Conservation (phyloP, 257 asterid species). For the Plectranthus barbatus region DNA sequence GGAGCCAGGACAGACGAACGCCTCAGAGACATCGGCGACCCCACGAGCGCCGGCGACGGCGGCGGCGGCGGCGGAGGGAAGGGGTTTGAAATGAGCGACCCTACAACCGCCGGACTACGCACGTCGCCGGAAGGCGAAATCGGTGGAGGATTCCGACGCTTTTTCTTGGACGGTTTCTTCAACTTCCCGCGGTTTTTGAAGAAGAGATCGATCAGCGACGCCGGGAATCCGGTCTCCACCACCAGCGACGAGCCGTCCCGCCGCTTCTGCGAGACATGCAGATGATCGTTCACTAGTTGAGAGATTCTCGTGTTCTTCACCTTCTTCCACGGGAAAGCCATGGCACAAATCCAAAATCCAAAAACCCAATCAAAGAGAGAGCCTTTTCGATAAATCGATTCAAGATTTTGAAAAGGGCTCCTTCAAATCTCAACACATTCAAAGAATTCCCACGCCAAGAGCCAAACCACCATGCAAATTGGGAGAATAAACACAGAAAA, state of each 20-base stretch:
- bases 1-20: neutral
- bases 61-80: slow-evolving; percentile 15
- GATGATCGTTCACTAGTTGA: slow-evolving; percentile 54
- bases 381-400: neutral
- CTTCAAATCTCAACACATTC: neutral
- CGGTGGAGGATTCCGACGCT: slow-evolving; percentile 10
- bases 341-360: slow-evolving; percentile 10
- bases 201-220: slow-evolving; percentile 69
- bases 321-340: slow-evolving; percentile 75
- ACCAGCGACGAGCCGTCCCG: slow-evolving; percentile 62
- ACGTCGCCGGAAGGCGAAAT: neutral
- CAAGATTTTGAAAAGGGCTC: neutral
- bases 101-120: too few relatives aligned
- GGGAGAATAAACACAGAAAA: neutral
- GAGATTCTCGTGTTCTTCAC: slow-evolving; percentile 38
- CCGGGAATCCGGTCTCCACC: slow-evolving; percentile 75
- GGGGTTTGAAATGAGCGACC: neutral
- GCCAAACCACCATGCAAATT: too few relatives aligned
- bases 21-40: neutral
- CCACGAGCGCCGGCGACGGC: slow-evolving; percentile 4
- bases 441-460: too few relatives aligned
- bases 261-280: slow-evolving; percentile 44
- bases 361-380: neutral
- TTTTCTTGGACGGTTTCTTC: slow-evolving; percentile 35
- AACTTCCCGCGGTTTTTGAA: slow-evolving; percentile 59